Conservation (phyloP, 2,329 filamentous ascomycete species). For the Furcasterigmium sp. region DNA sequence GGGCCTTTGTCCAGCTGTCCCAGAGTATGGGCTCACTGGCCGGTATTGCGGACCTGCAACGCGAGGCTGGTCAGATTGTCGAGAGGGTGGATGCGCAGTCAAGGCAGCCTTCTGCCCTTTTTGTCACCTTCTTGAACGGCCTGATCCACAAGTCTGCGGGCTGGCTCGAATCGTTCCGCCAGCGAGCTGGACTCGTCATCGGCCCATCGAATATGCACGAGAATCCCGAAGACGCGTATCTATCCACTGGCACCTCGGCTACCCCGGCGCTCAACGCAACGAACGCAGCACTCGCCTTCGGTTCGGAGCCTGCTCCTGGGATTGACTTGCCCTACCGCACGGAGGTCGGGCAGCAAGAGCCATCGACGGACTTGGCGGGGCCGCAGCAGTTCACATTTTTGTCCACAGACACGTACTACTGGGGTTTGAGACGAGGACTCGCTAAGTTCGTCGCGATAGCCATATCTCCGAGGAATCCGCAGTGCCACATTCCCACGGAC, state of each 20-base stretch:
- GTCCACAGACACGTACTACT: too few species aligned
- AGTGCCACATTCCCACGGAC: conserved; percentile 24
- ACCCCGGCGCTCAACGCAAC: too few species aligned
- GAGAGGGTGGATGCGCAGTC: conserved; percentile 1
- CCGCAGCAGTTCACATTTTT: too few species aligned
- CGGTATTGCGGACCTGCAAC: conserved; percentile 4
- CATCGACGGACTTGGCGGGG: too few species aligned
- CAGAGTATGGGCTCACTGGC: conserved; percentile 2
- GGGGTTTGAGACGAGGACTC: too few species aligned
- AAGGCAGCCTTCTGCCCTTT: background rate
- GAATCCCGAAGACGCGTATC: too few species aligned
- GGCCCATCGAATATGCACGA: too few species aligned
- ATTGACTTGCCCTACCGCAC: too few species aligned
- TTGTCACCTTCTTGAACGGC: background rate
- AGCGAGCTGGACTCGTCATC: background rate
- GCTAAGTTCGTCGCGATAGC: background rate
- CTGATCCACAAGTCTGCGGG: background rate
- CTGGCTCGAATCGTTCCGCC: background rate
- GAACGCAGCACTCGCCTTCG: too few species aligned
- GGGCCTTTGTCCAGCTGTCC: background rate
- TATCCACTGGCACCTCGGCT: background rate
- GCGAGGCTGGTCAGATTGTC: conserved; percentile 7
- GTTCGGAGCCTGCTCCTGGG: too few species aligned
- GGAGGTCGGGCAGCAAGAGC: too few species aligned
- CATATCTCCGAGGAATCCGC: conserved; percentile 22